These are phyloP conservation scores for Alternaria arborescens DNA, from an alignment of 2,329 filamentous ascomycete species.

Conservation along the genomic window DNA sequence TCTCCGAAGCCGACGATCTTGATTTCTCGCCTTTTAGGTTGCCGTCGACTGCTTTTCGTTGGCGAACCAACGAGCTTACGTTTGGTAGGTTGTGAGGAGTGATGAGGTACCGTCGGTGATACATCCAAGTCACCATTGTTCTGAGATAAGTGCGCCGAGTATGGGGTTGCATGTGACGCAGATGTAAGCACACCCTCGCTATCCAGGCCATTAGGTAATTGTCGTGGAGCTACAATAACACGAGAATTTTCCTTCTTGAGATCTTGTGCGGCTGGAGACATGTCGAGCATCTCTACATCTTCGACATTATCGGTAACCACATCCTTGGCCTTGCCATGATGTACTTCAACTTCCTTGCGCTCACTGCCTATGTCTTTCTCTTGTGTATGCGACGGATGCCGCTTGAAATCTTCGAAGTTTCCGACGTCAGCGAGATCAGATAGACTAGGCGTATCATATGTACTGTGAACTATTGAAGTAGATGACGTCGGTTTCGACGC, in stretches of 20 bases:
- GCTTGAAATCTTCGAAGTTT: not conserved
- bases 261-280: not conserved
- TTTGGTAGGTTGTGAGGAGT: slow-evolving; percentile 22
- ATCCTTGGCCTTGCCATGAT: not conserved
- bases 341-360: not conserved
- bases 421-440: slow-evolving; percentile 1
- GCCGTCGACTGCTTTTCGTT: slow-evolving; percentile 23
- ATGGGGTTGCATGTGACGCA: not conserved
- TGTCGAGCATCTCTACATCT: slow-evolving; percentile 4
- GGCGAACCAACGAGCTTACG: slow-evolving; percentile 36
- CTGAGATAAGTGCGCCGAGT: not conserved
- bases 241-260: not conserved
- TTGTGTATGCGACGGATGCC: not conserved
- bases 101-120: not conserved
- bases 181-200: not conserved
- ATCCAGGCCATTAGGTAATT: not conserved
- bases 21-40: slow-evolving; percentile 34
- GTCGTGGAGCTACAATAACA: not conserved
- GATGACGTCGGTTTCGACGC: slow-evolving; percentile 32
- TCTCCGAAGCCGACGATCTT: slow-evolving; percentile 32
- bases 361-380: not conserved
- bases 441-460: slow-evolving; percentile 30
- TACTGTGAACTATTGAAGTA: slow-evolving; percentile 36
- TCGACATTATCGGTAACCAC: no score
- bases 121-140: not conserved